Evolutionary conservation across 768 basidiomycete species (phyloP).

Genomic region (Trametes maxima): DNA sequence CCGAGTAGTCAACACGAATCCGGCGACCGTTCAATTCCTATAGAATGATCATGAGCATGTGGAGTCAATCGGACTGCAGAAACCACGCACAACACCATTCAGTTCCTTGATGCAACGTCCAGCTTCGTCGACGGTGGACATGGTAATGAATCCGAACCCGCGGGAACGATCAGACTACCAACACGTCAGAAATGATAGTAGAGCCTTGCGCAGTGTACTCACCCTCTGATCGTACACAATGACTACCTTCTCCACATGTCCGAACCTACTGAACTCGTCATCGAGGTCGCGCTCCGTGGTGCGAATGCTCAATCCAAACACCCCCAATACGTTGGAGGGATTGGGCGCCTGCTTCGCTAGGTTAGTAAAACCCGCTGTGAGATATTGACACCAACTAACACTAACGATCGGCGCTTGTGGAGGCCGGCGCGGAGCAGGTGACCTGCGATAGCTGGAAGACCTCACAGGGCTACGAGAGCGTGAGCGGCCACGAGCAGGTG

Average conservation of each 20-base stretch:
- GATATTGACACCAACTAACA: slow-evolving; percentile 29
- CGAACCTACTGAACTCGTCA: slow-evolving; percentile 88
- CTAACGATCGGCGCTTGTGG: slow-evolving; percentile 75
- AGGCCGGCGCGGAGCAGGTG: slow-evolving; percentile 61
- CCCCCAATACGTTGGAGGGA: slow-evolving; percentile 88
- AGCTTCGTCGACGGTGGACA: slow-evolving; percentile 89
- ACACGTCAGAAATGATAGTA: not conserved
- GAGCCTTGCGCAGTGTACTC: slow-evolving; percentile 36
- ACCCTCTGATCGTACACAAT: slow-evolving; percentile 98
- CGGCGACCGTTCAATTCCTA: slow-evolving; percentile 94
- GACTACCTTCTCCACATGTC: slow-evolving; percentile 91
- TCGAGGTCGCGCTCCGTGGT: slow-evolving; percentile 93
- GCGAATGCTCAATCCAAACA: slow-evolving; percentile 97
- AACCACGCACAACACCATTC: slow-evolving; percentile 79
- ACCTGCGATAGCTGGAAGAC: slow-evolving; percentile 51
- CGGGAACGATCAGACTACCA: slow-evolving; percentile 89
- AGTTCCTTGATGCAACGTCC: slow-evolving; percentile 84
- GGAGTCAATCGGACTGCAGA: not conserved
- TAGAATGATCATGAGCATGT: slow-evolving; percentile 34
- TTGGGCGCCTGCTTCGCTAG: slow-evolving; percentile 72
- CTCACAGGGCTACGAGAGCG: slow-evolving; percentile 66
- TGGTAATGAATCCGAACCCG: slow-evolving; percentile 97
- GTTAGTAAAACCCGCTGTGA: slow-evolving; percentile 35
- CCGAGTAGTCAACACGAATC: slow-evolving; percentile 96
- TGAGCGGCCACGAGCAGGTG: slow-evolving; percentile 65